A percentile compares a stretch with the other conserved stretches of the same genome.
Evolutionary conservation across 495 filamentous ascomycete species (phyloP).

Genomic region (Aspergillus bridgeri): DNA sequence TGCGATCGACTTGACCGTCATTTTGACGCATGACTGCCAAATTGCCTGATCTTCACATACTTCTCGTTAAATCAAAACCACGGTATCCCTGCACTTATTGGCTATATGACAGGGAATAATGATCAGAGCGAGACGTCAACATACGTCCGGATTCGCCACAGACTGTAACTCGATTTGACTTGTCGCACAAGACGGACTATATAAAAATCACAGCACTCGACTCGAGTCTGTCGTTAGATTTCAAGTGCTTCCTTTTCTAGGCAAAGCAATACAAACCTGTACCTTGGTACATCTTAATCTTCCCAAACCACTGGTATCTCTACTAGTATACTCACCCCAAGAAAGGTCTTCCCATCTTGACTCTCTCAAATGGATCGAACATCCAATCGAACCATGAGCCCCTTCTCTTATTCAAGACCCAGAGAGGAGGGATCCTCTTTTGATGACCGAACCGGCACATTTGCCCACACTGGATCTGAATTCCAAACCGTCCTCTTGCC

Average conservation of each 20-base stretch:
- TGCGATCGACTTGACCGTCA: neutral
- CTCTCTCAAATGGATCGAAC: neutral
- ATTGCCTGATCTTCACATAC: neutral
- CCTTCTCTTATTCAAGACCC: neutral
- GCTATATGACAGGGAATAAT: neutral
- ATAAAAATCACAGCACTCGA: neutral
- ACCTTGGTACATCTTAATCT: neutral
- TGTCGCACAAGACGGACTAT: neutral
- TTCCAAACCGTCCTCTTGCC: neutral
- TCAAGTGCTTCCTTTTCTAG: neutral
- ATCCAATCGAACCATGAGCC: neutral
- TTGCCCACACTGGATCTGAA: neutral
- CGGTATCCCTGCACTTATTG: neutral
- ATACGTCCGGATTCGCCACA: slow-evolving; percentile 1
- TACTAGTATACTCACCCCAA: neutral
- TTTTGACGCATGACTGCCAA: neutral
- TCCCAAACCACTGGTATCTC: neutral
- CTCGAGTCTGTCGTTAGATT: neutral
- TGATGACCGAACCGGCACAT: neutral
- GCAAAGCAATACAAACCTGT: neutral
- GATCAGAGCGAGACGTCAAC: neutral
- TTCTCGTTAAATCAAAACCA: neutral
- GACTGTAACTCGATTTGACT: neutral
- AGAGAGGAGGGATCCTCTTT: neutral
- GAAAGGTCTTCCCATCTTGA: neutral